These are phyloP conservation scores for Ophiosphaerella herpotricha DNA, from an alignment of 2,329 filamentous ascomycete species.

Conservation along the genomic window DNA sequence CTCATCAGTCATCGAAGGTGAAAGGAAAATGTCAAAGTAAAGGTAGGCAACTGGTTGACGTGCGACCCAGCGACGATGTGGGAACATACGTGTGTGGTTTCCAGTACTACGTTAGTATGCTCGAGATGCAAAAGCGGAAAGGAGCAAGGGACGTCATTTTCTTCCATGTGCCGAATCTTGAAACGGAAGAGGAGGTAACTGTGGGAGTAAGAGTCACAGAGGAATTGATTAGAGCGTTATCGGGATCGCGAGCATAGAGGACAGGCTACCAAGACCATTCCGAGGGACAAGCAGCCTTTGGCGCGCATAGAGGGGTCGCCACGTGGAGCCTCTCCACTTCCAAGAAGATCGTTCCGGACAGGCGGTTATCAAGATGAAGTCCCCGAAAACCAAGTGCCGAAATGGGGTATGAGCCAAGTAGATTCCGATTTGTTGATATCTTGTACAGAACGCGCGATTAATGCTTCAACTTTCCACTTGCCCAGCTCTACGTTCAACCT, in stretches of 20 bases:
- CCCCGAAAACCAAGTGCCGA: background rate
- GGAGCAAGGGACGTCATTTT: constrained; percentile 43
- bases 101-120: constrained; percentile 49
- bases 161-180: constrained; percentile 49
- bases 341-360: no score
- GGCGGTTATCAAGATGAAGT: no score
- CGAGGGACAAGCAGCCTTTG: no score
- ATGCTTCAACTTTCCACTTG: no score
- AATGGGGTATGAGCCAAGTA: background rate
- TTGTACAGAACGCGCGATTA: background rate
- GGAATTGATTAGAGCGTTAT: constrained; percentile 42
- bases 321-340: no score
- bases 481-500: no score
- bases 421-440: background rate
- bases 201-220: constrained; percentile 36
- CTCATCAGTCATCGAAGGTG: constrained; percentile 1
- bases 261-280: no score
- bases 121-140: constrained; percentile 26
- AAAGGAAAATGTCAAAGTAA: constrained; percentile 5
- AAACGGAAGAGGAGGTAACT: constrained; percentile 36
- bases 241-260: no score
- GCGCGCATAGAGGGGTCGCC: no score
- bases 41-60: constrained; percentile 26
- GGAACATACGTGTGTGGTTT: constrained; percentile 53
- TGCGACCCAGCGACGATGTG: constrained; percentile 47